These are phyloP conservation scores for Cyberlindnera mycetangii DNA, from an alignment of 805 yeast species.

Conservation along the genomic window DNA sequence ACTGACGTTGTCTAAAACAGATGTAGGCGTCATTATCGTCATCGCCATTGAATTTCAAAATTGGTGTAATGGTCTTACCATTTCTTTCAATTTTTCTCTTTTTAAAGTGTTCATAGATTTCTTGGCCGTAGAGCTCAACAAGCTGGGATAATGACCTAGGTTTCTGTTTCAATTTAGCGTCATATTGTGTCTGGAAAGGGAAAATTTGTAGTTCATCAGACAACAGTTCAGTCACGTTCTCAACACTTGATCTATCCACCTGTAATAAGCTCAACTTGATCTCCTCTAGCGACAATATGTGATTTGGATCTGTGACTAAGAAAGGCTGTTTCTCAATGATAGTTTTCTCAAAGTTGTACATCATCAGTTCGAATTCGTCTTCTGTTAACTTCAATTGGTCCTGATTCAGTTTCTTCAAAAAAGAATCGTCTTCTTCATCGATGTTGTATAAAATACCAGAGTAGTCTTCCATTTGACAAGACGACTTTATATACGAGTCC, in stretches of 20 bases:
- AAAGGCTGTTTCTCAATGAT: conserved; percentile 86
- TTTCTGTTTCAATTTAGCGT: conserved; percentile 33
- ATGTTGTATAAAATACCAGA: conserved; percentile 80
- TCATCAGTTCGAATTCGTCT: conserved; percentile 80
- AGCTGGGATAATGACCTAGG: conserved; percentile 47
- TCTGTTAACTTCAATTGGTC: too few species aligned
- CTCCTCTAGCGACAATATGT: conserved; percentile 68
- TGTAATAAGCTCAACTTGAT: conserved; percentile 49
- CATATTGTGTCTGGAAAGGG: conserved; percentile 60
- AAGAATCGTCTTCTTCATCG: conserved; percentile 85
- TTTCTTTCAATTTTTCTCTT: conserved; percentile 61
- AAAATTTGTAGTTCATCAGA: conserved; percentile 53
- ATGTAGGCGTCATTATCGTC: conserved; percentile 94
- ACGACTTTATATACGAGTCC: conserved; percentile 75
- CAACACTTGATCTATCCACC: conserved; percentile 45
- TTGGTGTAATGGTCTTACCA: conserved; percentile 73
- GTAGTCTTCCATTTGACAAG: conserved; percentile 96
- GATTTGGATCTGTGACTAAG: conserved; percentile 77
- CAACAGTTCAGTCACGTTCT: conserved; percentile 55
- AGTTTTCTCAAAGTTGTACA: conserved; percentile 69
- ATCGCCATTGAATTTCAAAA: conserved; percentile 75
- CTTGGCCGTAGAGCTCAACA: conserved; percentile 57
- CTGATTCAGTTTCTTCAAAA: conserved; percentile 45
- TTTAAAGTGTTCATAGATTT: conserved; percentile 81
- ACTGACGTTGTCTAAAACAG: conserved; percentile 92